These are phyloP conservation scores for Rhodosporidiobolus sp. DNA, from an alignment of 768 basidiomycete genomes.

Conservation along the genomic window DNA sequence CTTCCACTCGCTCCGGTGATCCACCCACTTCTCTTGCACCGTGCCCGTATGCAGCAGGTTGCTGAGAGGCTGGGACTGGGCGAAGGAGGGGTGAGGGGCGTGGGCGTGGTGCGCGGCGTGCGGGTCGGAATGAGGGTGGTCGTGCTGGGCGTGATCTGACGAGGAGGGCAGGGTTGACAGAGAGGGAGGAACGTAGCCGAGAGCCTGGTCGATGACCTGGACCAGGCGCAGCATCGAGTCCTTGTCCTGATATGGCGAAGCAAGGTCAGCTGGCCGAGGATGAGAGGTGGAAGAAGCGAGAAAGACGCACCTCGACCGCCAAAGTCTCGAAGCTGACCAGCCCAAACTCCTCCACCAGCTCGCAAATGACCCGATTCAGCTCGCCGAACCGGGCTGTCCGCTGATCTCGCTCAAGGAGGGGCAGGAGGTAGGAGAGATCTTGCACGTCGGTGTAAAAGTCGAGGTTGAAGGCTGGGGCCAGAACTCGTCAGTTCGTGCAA, in stretches of 20 bases:
- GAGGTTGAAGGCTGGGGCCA: slow-evolving; percentile 78
- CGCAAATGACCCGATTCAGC: slow-evolving; percentile 85
- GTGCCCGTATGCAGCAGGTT: slow-evolving; percentile 11
- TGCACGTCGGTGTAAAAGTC: slow-evolving; percentile 98
- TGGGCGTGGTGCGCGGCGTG: slow-evolving; percentile 48
- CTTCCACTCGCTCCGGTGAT: slow-evolving; percentile 51
- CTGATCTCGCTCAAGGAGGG: slow-evolving; percentile 59
- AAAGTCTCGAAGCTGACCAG: slow-evolving; percentile 95
- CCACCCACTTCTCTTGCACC: slow-evolving; percentile 37
- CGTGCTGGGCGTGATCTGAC: not conserved
- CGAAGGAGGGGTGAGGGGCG: slow-evolving; percentile 35
- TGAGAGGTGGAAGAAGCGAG: not conserved
- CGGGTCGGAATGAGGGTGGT: slow-evolving; percentile 48
- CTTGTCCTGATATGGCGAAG: slow-evolving; percentile 67
- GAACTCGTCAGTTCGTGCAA: not conserved
- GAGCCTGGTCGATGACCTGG: slow-evolving; percentile 79
- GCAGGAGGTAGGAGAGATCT: slow-evolving; percentile 83
- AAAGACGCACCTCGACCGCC: slow-evolving; percentile 74
- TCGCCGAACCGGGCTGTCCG: slow-evolving; percentile 67
- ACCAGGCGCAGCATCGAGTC: slow-evolving; percentile 87
- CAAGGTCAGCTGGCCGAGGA: not conserved
- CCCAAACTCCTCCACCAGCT: slow-evolving; percentile 86
- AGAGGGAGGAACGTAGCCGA: slow-evolving; percentile 85
- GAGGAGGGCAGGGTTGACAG: slow-evolving; percentile 46
- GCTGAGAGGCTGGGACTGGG: slow-evolving; percentile 56